A percentile compares a stretch with the other conserved stretches of the same genome.
Evolutionary conservation across 768 basidiomycete genomes (phyloP).

Genomic region (Russula olivacea): DNA sequence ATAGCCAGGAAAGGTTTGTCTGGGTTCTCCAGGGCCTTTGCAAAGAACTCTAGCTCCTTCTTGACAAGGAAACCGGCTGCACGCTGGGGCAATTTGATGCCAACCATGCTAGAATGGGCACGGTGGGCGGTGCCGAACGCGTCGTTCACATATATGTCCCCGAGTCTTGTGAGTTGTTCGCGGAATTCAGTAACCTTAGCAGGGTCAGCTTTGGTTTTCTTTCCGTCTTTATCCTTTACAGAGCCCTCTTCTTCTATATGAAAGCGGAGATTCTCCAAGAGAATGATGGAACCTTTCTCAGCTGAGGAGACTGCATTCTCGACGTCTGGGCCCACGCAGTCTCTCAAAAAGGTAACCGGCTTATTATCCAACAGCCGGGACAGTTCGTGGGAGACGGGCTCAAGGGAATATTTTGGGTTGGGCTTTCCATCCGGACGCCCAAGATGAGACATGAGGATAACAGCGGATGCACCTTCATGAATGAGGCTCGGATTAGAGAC

Average conservation of each 20-base stretch:
- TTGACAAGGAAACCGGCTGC: slow-evolving; percentile 97
- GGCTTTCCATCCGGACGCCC: slow-evolving; percentile 94
- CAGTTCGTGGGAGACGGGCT: slow-evolving; percentile 77
- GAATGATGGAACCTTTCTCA: slow-evolving; percentile 63
- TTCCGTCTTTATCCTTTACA: slow-evolving; percentile 86
- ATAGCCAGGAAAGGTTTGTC: slow-evolving; percentile 97
- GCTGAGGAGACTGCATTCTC: slow-evolving; percentile 71
- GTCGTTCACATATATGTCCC: slow-evolving; percentile 97
- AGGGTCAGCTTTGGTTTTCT: slow-evolving; percentile 90
- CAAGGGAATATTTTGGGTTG: slow-evolving; percentile 84
- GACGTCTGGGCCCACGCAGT: slow-evolving; percentile 82
- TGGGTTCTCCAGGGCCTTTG: slow-evolving; percentile 92
- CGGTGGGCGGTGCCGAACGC: slow-evolving; percentile 99
- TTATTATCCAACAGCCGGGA: slow-evolving; percentile 58
- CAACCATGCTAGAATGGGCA: slow-evolving; percentile 98
- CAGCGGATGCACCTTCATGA: slow-evolving; percentile 62
- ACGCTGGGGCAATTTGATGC: slow-evolving; percentile 84
- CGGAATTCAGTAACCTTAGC: slow-evolving; percentile 78
- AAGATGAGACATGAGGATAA: slow-evolving; percentile 96
- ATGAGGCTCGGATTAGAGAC: slow-evolving; percentile 18
- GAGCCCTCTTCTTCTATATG: slow-evolving; percentile 98
- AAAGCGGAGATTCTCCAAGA: slow-evolving; percentile 97
- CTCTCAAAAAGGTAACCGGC: slow-evolving; percentile 72
- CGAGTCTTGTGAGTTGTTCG: slow-evolving; percentile 81
- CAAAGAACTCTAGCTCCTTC: slow-evolving; percentile 98